Evolutionary conservation across 2,329 filamentous ascomycete species (phyloP).

Genomic region (Exophiala xenobiotica): DNA sequence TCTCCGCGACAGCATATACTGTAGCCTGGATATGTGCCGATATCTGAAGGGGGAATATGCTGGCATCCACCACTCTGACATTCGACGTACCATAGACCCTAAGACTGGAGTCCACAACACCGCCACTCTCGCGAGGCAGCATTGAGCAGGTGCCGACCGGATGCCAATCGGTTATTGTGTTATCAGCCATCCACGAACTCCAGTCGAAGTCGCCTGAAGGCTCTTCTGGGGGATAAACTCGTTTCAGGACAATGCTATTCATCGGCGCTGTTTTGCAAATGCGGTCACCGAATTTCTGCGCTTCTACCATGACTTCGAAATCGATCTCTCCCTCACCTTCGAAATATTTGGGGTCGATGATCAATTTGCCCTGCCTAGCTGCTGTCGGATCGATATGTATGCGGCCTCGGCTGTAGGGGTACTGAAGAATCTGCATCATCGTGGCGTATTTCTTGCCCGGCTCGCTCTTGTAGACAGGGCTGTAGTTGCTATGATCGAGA

Average conservation of each 20-base stretch:
- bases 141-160: slow-evolving; percentile 36
- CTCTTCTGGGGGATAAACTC: not conserved
- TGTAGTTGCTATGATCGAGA: not conserved
- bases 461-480: not conserved
- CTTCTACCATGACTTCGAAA: not conserved
- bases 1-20: slow-evolving; percentile 47
- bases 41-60: slow-evolving; percentile 76
- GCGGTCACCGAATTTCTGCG: not conserved
- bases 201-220: not conserved
- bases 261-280: not conserved
- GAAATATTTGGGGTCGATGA: not conserved
- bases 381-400: slow-evolving; percentile 31
- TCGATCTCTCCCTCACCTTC: not conserved
- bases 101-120: slow-evolving; percentile 35
- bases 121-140: slow-evolving; percentile 35
- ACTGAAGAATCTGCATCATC: not conserved
- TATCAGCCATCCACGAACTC: not conserved
- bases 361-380: not conserved
- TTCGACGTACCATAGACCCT: slow-evolving; percentile 38
- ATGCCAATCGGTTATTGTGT: slow-evolving; percentile 22
- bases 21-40: slow-evolving; percentile 45
- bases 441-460: not conserved
- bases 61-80: slow-evolving; percentile 46
- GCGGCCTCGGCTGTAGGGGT: slow-evolving; percentile 34
- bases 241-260: not conserved